Base-by-base conservation (phyloP, 495 filamentous ascomycete genomes). In the Bacidia rubella region DNA sequence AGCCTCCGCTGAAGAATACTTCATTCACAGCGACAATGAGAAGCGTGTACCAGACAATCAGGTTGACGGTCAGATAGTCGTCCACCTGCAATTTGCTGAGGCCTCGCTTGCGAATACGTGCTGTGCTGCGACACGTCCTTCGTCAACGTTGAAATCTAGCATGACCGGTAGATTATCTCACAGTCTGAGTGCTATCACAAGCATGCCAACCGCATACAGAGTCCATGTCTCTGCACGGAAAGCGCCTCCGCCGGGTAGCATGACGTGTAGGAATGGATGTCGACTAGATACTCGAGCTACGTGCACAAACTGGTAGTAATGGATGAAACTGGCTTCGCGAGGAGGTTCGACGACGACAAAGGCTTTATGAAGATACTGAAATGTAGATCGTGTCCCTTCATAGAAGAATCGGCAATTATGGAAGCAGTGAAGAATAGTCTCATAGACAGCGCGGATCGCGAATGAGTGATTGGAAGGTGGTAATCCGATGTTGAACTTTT, bases 21-120 rank as follows among this genome's bases (percentile, higher is more conserved):
- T 70, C 40, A 49, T 77, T 79, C 35, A 78, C 54, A 5, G 72
- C 66, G 10, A 77, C 70, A 51, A 70, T 68, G n/a, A 80, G 60
- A 19, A 72, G 60, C 0, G 75, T 80, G 56, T 77, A 79, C 68
- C 72, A 72, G n/a, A 76, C 20, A 15, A 67, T 58, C 0, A 64
- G 64, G 46, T 70, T 68, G 3, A 74, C 41, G 70, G 76, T 76
- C n/a, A 76, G 35, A 53, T 69, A 78, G 57, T 79, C 76, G 59
- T 77, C 76, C 5, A 58, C 25, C 49, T 73, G 70, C 32, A 78
- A 68, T 19, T 54, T 61, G 32, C 32, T 39, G 26, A 71, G 53
- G 23, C 74, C 74, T 25, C 72, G 60, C 53, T 74, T 65, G 47
- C 66, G 71, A 38, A 73, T 65, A 60, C 74, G 70, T 39, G 76